A percentile compares a stretch with the other conserved stretches of the same genome.
Conservation (phyloP, 2,329 filamentous ascomycete genomes). For the Paradendryphiella salina region DNA sequence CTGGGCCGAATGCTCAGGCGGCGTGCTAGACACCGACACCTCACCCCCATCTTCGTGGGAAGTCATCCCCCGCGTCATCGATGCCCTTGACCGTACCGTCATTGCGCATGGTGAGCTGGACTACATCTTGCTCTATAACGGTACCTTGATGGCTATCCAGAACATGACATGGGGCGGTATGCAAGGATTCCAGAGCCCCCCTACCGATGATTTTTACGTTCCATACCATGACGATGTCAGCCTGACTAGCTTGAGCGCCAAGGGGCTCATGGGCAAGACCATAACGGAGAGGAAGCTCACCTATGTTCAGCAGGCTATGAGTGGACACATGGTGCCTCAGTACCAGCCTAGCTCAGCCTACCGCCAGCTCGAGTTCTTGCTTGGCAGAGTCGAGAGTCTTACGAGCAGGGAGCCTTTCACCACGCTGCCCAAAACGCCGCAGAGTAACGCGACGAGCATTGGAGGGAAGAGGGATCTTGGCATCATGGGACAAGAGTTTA, state of each 20-base stretch:
- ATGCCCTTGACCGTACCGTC: conserved; percentile 69
- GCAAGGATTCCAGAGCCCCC: conserved; percentile 68
- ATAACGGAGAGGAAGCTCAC: conserved; percentile 78
- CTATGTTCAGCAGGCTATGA: conserved; percentile 64
- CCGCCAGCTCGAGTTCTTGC: conserved; percentile 72
- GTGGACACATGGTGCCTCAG: conserved; percentile 70
- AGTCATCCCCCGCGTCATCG: conserved; percentile 71
- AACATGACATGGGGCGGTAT: conserved; percentile 79
- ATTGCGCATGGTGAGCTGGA: conserved; percentile 74
- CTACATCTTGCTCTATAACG: conserved; percentile 68
- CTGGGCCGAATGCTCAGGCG: conserved; percentile 62
- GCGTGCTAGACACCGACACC: conserved; percentile 56
- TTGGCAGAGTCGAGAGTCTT: conserved; percentile 68
- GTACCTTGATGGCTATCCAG: conserved; percentile 72
- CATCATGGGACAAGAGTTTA: conserved; percentile 3
- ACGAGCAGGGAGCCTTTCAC: conserved; percentile 41
- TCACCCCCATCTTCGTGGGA: conserved; percentile 59
- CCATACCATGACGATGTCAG: conserved; percentile 61
- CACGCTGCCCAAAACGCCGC: conserved; percentile 20
- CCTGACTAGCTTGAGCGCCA: conserved; percentile 57
- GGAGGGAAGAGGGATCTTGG: conserved; percentile 11
- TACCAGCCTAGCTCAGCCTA: conserved; percentile 71
- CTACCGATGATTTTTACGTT: conserved; percentile 67
- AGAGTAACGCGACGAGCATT: conserved; percentile 12
- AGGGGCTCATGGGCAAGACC: conserved; percentile 69